Conservation (phyloP, 176 grass and related monocot species). For the Paspalum vaginatum region DNA sequence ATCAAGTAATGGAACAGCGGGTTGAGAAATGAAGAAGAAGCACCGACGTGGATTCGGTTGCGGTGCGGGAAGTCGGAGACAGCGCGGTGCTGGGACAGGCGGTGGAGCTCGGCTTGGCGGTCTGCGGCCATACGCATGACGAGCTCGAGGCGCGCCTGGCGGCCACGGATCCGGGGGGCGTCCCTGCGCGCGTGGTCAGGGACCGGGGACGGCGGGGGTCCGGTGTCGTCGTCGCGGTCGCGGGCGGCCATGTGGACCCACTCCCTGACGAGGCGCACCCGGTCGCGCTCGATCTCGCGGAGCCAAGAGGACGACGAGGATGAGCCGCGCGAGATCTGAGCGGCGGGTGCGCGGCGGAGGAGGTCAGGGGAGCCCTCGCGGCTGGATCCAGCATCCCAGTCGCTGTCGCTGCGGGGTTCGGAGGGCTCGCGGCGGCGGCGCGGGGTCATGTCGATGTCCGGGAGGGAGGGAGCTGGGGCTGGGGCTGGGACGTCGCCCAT, state of each 20-base stretch:
- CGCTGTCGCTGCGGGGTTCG: constrained; percentile 61
- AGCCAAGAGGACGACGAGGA: constrained; percentile 48
- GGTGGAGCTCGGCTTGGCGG: constrained; percentile 80
- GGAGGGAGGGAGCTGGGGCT: not conserved
- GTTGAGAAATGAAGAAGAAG: not conserved
- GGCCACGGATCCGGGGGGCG: constrained; percentile 70
- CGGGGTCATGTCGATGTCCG: constrained; percentile 6
- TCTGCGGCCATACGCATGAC: constrained; percentile 88
- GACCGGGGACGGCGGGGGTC: constrained; percentile 33
- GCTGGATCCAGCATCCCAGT: constrained; percentile 71
- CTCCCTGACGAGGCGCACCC: constrained; percentile 66
- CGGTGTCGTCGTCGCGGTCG: constrained; percentile 47
- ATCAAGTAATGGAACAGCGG: constrained; percentile 33
- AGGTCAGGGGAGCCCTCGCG: constrained; percentile 75
- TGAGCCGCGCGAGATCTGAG: constrained; percentile 37
- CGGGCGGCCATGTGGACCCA: constrained; percentile 63
- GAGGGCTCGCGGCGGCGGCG: constrained; percentile 37
- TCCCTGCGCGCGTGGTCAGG: constrained; percentile 53
- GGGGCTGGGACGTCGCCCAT: constrained; percentile 38
- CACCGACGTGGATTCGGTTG: constrained; percentile 82
- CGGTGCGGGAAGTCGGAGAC: constrained; percentile 86
- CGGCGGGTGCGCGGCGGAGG: constrained; percentile 22
- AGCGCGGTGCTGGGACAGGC: constrained; percentile 60
- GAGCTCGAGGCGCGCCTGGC: constrained; percentile 87
- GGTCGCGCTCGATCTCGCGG: constrained; percentile 65